A percentile compares a stretch with the other conserved stretches of the same genome.
Evolutionary conservation across 805 yeast species (phyloP).

Genomic region (Candida endomychidarum): DNA sequence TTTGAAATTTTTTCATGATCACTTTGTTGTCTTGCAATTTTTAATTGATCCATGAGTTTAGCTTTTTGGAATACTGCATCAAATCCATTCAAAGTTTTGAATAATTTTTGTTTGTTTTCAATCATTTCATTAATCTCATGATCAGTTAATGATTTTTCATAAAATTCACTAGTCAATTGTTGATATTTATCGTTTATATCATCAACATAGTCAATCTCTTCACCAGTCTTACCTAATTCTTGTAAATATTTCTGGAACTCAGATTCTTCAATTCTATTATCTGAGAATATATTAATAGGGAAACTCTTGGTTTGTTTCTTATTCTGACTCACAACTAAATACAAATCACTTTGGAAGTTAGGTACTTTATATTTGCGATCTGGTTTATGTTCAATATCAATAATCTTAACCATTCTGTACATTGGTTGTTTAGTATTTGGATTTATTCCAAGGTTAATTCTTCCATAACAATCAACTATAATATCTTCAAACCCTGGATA

Average conservation of each 20-base stretch:
- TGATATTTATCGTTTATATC: constrained; percentile 63
- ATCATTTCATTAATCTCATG: constrained; percentile 78
- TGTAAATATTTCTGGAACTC: constrained; percentile 73
- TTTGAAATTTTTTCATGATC: constrained; percentile 32
- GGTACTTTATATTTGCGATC: constrained; percentile 43
- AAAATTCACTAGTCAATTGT: constrained; percentile 57
- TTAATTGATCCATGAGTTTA: constrained; percentile 67
- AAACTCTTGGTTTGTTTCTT: constrained; percentile 66
- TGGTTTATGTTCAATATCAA: constrained; percentile 52
- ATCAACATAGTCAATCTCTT: constrained; percentile 59
- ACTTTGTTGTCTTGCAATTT: constrained; percentile 65
- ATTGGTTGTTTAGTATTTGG: constrained; percentile 58
- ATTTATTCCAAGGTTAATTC: constrained; percentile 77
- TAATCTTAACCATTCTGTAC: constrained; percentile 83
- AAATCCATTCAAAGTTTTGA: constrained; percentile 37
- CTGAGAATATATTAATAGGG: constrained; percentile 79
- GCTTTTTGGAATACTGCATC: constrained; percentile 78
- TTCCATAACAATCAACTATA: constrained; percentile 73
- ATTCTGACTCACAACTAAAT: constrained; percentile 80
- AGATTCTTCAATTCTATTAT: constrained; percentile 63
- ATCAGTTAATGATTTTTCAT: constrained; percentile 65
- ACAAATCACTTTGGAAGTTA: constrained; percentile 47
- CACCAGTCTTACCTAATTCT: constrained; percentile 58
- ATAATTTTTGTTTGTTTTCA: constrained; percentile 61
- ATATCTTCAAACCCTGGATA: constrained; percentile 76